Percentiles rank a stretch among this genome's conserved stretches.
Evolutionary conservation across 768 basidiomycete genomes (phyloP).

Genomic region (Tephrocybe sp.): DNA sequence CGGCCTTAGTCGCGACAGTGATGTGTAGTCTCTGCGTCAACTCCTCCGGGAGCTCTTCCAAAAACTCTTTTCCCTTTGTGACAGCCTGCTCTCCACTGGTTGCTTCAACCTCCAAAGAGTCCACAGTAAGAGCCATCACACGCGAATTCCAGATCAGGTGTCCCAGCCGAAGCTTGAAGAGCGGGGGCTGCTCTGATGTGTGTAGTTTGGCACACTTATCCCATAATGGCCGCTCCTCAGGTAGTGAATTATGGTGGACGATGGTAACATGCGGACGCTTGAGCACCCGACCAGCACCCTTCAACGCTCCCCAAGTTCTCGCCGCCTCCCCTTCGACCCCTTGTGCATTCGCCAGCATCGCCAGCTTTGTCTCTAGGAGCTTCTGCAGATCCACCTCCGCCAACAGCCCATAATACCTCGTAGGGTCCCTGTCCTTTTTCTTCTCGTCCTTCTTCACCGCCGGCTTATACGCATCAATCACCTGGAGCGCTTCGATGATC

Average conservation of each 20-base stretch:
- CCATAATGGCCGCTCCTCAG: constrained; percentile 37
- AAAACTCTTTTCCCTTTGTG: constrained; percentile 35
- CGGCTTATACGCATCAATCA: constrained; percentile 41
- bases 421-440: constrained; percentile 30
- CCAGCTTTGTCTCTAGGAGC: constrained; percentile 45
- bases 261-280: constrained; percentile 83
- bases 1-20: constrained; percentile 75
- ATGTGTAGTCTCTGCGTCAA: constrained; percentile 67
- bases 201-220: constrained; percentile 49
- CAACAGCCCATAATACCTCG: constrained; percentile 79
- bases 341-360: constrained; percentile 17
- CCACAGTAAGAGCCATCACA: constrained; percentile 80
- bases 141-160: constrained; percentile 73
- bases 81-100: constrained; percentile 23
- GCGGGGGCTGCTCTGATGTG: constrained; percentile 37
- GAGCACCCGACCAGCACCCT: constrained; percentile 45
- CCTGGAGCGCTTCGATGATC: constrained; percentile 57
- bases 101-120: constrained; percentile 52
- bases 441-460: constrained; percentile 25
- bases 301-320: constrained; percentile 53
- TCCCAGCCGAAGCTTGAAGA: constrained; percentile 62
- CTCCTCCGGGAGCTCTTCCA: constrained; percentile 44
- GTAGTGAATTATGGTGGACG: constrained; percentile 61
- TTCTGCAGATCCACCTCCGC: constrained; percentile 66
- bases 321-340: constrained; percentile 26